phyloP scores from a whole-genome alignment of 257 asterid species.

The Rauvolfia tetraphylla region DNA sequence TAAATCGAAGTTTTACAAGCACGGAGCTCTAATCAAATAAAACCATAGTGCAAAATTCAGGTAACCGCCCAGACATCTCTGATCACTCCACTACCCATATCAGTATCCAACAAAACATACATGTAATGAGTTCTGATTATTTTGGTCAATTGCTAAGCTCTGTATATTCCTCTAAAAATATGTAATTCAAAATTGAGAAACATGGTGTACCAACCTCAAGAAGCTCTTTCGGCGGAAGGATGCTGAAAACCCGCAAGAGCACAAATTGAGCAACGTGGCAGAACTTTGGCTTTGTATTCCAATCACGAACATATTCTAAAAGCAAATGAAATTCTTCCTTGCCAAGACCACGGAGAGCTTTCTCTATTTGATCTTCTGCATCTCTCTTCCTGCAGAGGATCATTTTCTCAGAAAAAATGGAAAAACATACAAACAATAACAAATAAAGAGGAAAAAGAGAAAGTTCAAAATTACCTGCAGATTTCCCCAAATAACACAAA shows the following conservation, averaged over 20 bases:
- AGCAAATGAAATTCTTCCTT: slow-evolving; percentile 60
- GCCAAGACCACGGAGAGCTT: slow-evolving; percentile 53
- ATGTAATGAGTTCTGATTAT: neutral
- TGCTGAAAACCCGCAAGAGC: slow-evolving; percentile 44
- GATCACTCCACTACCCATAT: neutral
- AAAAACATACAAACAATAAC: neutral
- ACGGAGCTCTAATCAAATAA: neutral
- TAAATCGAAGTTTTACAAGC: neutral
- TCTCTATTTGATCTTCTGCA: slow-evolving; percentile 43
- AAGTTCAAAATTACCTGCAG: slow-evolving; percentile 51
- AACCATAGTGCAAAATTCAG: neutral
- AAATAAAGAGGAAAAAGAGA: neutral
- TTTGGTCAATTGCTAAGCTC: neutral
- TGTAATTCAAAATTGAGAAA: neutral
- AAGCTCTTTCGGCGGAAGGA: slow-evolving; percentile 64
- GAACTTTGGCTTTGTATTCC: slow-evolving; percentile 89
- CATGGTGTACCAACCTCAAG: slow-evolving; percentile 47
- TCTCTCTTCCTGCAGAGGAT: slow-evolving; percentile 47
- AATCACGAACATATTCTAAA: slow-evolving; percentile 76
- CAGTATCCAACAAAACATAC: neutral
- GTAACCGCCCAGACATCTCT: neutral
- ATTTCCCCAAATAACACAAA: slow-evolving; percentile 64
- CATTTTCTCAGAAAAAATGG: neutral
- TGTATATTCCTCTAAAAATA: neutral
- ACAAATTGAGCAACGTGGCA: slow-evolving; percentile 81